These are phyloP conservation scores for Pyrenophora tritici-repentis DNA, from an alignment of 2,329 filamentous ascomycete genomes.

Conservation along the genomic window DNA sequence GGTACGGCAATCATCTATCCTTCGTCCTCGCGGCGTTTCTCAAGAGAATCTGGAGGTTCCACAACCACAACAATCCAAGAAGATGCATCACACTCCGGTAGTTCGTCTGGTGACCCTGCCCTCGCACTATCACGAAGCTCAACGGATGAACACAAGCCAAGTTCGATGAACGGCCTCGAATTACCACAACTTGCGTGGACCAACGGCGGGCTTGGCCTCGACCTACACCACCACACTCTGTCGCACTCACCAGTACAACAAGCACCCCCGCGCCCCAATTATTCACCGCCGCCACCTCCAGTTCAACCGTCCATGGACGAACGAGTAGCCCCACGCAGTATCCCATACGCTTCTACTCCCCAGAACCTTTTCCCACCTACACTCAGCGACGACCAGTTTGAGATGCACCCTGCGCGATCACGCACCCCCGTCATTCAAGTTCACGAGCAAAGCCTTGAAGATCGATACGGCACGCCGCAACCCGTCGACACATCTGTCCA, in stretches of 20 bases:
- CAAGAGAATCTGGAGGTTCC: constrained; percentile 39
- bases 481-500: constrained; percentile 18
- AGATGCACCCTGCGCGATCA: constrained; percentile 31
- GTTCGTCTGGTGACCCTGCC: constrained; percentile 36
- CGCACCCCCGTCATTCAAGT: constrained; percentile 26
- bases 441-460: constrained; percentile 25
- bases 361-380: constrained; percentile 16
- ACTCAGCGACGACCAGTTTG: constrained; percentile 22
- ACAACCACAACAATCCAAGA: constrained; percentile 42
- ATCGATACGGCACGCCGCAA: constrained; percentile 24
- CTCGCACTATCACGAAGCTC: constrained; percentile 46
- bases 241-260: constrained; percentile 41
- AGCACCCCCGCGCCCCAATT: constrained; percentile 50
- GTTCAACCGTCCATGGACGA: constrained; percentile 21
- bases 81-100: constrained; percentile 40
- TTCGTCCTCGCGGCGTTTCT: constrained; percentile 41
- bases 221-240: constrained; percentile 41
- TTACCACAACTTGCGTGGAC: constrained; percentile 47
- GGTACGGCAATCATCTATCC: constrained; percentile 49
- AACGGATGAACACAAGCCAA: constrained; percentile 31
- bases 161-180: constrained; percentile 28
- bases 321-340: constrained; percentile 9
- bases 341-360: constrained; percentile 18
- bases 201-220: constrained; percentile 52
- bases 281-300: constrained; percentile 55